Base-by-base conservation (phyloP, 2,329 filamentous ascomycete genomes). In the Diplodia intermedia region DNA sequence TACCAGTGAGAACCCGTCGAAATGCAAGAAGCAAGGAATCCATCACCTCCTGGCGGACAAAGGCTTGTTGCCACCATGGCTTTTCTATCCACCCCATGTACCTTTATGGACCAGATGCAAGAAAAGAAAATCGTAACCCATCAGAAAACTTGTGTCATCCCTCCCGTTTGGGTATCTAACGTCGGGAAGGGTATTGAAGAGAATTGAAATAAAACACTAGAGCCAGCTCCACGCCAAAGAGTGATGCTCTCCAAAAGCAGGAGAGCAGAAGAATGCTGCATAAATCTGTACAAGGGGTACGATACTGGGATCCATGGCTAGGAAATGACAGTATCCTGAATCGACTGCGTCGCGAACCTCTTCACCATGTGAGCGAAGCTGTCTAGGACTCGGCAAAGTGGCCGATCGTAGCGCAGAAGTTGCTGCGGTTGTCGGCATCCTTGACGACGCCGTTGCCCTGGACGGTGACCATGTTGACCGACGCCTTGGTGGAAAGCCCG, bases 331-430 rank as follows among this genome's bases (percentile, higher is more conserved):
- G 57, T 61, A 61, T 47, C 56, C 38, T 57, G n/a, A 57, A 40
- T 23, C 20, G n/a, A 38, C 36, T 38, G 36, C 36, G 29, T 23
- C 4, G 54, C 29, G 15, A 56, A 20, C 31, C 23, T 26, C 38
- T 43, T 26, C 56, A 47, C 23, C 14, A 60, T 18, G 38, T 33
- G 57, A 49, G 23, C 26, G 11, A 23, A 62, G 18, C 18, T 15
- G 18, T 50, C 38, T 66, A 66, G 20, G 63, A 55, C 50, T 54
- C 63, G 20, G 63, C 38, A 69, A 71, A 75, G 50, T 69, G 60
- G 15, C 79, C 81, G 20, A 85, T 71, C 3, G 82, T 84, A 54
- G 80, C 81, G 71, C 82, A 82, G 74, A 84, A 85, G 73, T 82
- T 81, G 71, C 78, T 80, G 43, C 80, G 76, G 72, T 85, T 84